phyloP scores from a whole-genome alignment of 73 alveolate genomes.

The Tetrahymena thermophila region DNA sequence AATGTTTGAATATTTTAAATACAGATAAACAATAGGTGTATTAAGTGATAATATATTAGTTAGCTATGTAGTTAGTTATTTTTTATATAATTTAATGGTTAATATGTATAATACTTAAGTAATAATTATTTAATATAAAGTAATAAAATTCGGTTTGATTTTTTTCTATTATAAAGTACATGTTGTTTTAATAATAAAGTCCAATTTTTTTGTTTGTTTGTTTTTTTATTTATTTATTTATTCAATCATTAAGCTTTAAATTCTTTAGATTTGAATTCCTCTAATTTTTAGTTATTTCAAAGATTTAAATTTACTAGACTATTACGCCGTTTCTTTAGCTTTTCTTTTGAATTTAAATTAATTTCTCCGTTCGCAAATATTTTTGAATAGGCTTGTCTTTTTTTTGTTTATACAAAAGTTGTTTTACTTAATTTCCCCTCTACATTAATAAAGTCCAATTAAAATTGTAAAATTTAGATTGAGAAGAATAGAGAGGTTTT shows the following conservation, averaged over 20 bases:
- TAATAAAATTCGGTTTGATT: background rate
- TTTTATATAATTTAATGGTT: background rate
- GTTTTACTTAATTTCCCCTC: background rate
- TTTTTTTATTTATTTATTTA: background rate
- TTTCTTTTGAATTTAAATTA: too few relatives aligned
- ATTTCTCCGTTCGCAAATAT: too few relatives aligned
- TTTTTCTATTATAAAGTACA: background rate
- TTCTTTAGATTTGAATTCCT: background rate
- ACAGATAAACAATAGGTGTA: background rate
- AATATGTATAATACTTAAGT: background rate
- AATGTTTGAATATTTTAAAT: background rate
- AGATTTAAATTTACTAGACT: too few relatives aligned
- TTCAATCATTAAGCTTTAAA: background rate
- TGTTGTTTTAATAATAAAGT: background rate
- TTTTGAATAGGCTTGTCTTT: too few relatives aligned
- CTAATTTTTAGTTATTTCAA: too few relatives aligned
- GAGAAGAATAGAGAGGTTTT: background rate
- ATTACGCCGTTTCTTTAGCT: too few relatives aligned
- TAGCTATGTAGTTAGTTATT: too few relatives aligned
- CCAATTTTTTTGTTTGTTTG: background rate
- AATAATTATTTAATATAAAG: background rate
- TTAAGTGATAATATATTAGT: background rate
- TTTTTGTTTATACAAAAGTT: background rate
- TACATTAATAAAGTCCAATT: background rate
- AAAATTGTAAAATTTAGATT: background rate